phyloP scores from a whole-genome alignment of 371 early-diverging fungal genomes.

The Circinella umbellata region DNA sequence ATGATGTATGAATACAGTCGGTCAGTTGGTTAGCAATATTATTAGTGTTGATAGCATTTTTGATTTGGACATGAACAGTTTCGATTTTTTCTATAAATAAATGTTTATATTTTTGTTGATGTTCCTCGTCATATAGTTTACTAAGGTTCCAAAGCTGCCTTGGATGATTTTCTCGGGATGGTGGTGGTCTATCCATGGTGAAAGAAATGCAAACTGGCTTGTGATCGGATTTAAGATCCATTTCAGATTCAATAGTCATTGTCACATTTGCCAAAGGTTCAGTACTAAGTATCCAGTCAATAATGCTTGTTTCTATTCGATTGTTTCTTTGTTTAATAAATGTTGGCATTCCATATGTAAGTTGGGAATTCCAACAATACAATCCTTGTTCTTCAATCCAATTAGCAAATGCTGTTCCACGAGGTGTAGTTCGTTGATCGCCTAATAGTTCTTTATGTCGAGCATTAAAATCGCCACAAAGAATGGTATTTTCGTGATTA shows the following conservation, averaged over 20 bases:
- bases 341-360: constrained; percentile 21
- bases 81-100: too few species aligned
- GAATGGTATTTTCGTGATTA: constrained; percentile 15
- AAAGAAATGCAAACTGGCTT: not conserved
- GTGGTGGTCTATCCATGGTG: not conserved
- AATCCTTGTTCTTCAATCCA: constrained; percentile 13
- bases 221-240: not conserved
- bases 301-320: constrained; percentile 11
- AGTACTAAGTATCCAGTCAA: constrained; percentile 16
- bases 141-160: constrained; percentile 1
- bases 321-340: not conserved
- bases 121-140: not conserved
- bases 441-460: constrained; percentile 12
- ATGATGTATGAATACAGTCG: constrained; percentile 4
- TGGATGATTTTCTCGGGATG: not conserved
- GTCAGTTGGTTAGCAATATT: not conserved
- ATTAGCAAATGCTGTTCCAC: not conserved
- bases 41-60: not conserved
- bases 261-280: constrained; percentile 6
- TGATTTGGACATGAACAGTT: not conserved
- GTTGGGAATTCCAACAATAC: constrained; percentile 10
- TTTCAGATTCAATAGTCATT: not conserved
- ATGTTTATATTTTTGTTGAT: not conserved
- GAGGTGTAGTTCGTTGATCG: not conserved
- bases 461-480: constrained; percentile 29